These are phyloP conservation scores for Populus euphratica DNA, from an alignment of 345 rosid genomes.

Conservation along the genomic window DNA sequence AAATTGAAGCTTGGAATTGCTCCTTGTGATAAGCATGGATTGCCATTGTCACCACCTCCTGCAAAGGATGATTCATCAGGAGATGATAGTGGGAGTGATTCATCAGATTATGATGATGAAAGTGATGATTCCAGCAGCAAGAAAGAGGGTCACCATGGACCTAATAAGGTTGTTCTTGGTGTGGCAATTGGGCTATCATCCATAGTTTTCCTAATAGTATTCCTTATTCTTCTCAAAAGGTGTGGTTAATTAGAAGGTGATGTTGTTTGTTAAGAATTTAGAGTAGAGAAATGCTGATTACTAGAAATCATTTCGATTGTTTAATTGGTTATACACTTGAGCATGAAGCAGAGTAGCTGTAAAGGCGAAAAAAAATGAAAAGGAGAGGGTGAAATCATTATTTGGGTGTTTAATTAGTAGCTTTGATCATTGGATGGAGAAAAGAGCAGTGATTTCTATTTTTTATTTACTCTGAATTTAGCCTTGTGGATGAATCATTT, in stretches of 20 bases:
- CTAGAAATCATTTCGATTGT: slow-evolving; percentile 22
- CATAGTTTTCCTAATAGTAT: slow-evolving; percentile 75
- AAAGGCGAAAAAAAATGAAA: background rate
- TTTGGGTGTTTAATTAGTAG: slow-evolving; percentile 10
- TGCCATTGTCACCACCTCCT: slow-evolving; percentile 82
- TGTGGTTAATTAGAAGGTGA: slow-evolving; percentile 44
- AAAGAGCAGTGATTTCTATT: slow-evolving; percentile 18
- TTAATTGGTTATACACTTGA: slow-evolving; percentile 30
- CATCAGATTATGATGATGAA: slow-evolving; percentile 46
- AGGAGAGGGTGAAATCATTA: slow-evolving; percentile 13
- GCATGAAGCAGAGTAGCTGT: slow-evolving; percentile 7
- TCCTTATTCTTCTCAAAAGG: slow-evolving; percentile 74
- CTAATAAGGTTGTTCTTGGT: slow-evolving; percentile 83
- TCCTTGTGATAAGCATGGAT: slow-evolving; percentile 79
- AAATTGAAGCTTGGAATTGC: slow-evolving; percentile 86
- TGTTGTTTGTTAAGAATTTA: slow-evolving; percentile 13
- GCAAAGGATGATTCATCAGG: slow-evolving; percentile 43
- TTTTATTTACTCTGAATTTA: background rate
- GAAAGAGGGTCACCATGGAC: slow-evolving; percentile 58
- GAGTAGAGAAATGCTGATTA: slow-evolving; percentile 22
- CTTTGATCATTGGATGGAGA: slow-evolving; percentile 17
- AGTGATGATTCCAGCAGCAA: slow-evolving; percentile 36
- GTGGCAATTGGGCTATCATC: slow-evolving; percentile 81
- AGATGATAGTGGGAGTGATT: slow-evolving; percentile 34
- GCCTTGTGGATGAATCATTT: slow-evolving; percentile 15